Base-by-base conservation (phyloP, 106 monocot species). In the Chionographis japonica region DNA sequence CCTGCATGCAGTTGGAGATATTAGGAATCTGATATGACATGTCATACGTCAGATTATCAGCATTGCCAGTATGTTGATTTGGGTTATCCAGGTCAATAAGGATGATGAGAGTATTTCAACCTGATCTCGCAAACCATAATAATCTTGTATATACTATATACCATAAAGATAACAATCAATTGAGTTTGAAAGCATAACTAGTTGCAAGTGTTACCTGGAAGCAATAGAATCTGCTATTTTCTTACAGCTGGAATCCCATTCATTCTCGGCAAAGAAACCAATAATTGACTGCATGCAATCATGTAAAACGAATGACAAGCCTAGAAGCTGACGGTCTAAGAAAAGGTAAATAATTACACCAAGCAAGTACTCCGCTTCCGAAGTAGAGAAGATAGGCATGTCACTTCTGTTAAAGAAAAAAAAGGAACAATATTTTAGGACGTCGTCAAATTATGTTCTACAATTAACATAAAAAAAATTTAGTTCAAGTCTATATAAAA, bases 331-430 rank as follows among this genome's bases (percentile, higher is more conserved):
- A 35, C 89, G 82, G n/a, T 86, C 82, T 58, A 86, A 80, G 42
- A 65, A 69, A 59, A 90, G 42, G 20, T 13, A 58, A 67, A 92
- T 80, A 60, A 92, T 52, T 42, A 87, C 75, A 58, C 42, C 37
- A 54, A 97, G 89, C 13, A 90, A 67, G 50, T 97, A 89, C 75
- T 89, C 84, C 58, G 75, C 84, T 79, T 97, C 97, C 46, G 76
- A 79, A 56, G 54, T 51, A 69, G 89, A 87, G 72, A 89, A 89
- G 12, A 81, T 67, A 8, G 81, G 55, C 38, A 16, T 55, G 16
- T 54, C 41, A 68, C 65, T 82, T 80, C 95, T 97, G 78, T 49
- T 75, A 60, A 60, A 53, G 40, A 52, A 36, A 40, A 62, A 46
- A 46, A 46, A 46, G 5, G 46, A 10, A 46, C 9, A 46, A 46